Percentiles rank a stretch among this genome's conserved stretches.
Evolutionary conservation across 192 early-diverging fungal species (phyloP).

Genomic region (Backusella luteola): DNA sequence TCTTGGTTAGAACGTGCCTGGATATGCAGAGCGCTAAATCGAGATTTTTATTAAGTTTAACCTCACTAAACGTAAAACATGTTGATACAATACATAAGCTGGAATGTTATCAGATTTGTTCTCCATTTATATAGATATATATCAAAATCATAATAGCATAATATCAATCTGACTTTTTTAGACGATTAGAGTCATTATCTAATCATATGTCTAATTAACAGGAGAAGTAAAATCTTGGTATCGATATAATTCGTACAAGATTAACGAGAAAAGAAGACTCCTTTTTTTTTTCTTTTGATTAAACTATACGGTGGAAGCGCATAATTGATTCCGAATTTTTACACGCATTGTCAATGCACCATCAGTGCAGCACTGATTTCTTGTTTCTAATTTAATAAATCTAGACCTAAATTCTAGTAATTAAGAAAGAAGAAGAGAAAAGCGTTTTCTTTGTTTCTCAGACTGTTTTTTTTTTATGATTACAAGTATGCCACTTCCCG

Average conservation of each 20-base stretch:
- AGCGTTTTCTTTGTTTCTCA: neutral
- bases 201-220: neutral
- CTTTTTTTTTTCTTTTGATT: neutral
- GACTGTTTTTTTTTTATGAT: neutral
- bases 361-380: neutral
- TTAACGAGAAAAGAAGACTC: neutral
- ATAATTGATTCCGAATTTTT: neutral
- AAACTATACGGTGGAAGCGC: neutral
- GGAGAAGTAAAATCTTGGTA: neutral
- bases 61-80: neutral
- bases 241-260: neutral
- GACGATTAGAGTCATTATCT: neutral
- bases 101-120: neutral
- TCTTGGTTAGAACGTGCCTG: neutral
- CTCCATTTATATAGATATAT: neutral
- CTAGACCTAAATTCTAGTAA: neutral
- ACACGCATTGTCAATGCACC: neutral
- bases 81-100: too few relatives aligned
- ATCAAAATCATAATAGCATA: neutral
- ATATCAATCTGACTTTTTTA: neutral
- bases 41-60: neutral
- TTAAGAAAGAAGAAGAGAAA: neutral
- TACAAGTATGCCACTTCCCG: neutral
- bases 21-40: neutral
- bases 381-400: neutral